Base-by-base conservation (phyloP, 176 grass and related monocot genomes). In the Paspalum vaginatum region DNA sequence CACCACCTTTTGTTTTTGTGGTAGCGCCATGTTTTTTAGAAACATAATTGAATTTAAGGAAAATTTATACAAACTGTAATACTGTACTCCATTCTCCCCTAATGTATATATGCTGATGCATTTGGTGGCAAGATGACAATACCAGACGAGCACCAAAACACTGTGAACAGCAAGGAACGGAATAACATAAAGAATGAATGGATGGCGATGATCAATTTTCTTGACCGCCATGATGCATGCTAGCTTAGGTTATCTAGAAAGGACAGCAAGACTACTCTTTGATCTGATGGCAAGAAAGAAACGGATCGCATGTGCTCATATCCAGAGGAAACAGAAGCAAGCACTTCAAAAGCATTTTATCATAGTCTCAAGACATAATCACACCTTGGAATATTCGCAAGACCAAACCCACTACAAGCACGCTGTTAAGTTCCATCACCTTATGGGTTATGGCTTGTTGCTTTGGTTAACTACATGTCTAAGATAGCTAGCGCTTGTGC, bases 341-440 rank as follows among this genome's bases (percentile, higher is more conserved):
- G 64, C 72, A 82, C 70, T 77, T 32, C 24, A 71, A 77, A 87
- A 81, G 53, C 57, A 65, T 47, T 56, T 42, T 51, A 47, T 41
- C 14, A 15, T 82, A 77, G 55, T 81, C 22, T 62, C 44, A 46
- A 64, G 78, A 87, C 72, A 87, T 61, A 82, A 82, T 87, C 72
- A 87, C 46, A 61, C 47, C 72, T 25, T 62, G 56, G 79, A 82
- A 82, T 82, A 82, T 87, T 87, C 85, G 44, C 64, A 70, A 63
- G 54, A 87, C 64, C 79, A 82, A 87, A 77, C 65, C 72, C 79
- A 82, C 79, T 77, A 70, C 17, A 20, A 26, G 13, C 46, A 71
- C 38, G 72, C 39, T 69, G 54, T 69, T 68, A 11, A 71, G 65
- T 77, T 77, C 79, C 65, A 77, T 64, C 55, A 77, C 38, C 17